Evolutionary conservation across 345 rosid genomes (phyloP), one percentile per base, ranked within the genome.

Genomic region (Arabidopsis thaliana): DNA sequence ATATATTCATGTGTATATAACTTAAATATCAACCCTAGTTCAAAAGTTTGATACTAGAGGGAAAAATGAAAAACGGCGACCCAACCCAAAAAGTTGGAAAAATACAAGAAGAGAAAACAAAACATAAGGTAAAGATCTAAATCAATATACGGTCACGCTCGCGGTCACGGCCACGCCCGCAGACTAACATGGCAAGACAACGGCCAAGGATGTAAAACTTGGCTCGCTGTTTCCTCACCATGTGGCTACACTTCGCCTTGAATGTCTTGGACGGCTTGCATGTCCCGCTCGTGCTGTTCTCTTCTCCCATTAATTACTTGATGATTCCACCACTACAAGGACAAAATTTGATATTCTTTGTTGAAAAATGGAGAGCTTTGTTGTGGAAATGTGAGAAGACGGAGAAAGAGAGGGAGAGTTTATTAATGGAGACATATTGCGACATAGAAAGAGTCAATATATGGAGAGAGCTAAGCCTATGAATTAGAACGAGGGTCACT

Each of bases 201-300:
- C 96, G 90, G 46, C 93, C 87, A 69, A 90, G 85, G 83, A 90
- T 87, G 79, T 88, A 90, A 82, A 90, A 87, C 75, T 83, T 88
- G 34, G 90, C 88, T 12, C 91, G 73, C 63, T 90, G 96, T 83
- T 85, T 90, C 87, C 88, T 90, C 75, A 85, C 90, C 78, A 83
- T 42, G 76, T 90, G 93, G 81, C 84, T 87, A 73, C 96, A 90
- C 80, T 90, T 90, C 81, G 83, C 74, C 12, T 89, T 85, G 8
- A 90, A 84, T 0, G 87, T 84, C 78, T 85, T 79, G 79, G 89
- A 85, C 16, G 83, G 83, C 24, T 85, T 78, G 69, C 89, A 84
- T 9, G 76, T 78, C 63, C 69, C 68, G 28, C 73, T 70, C 28
- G 71, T 70, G 45, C 30, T 40, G 22, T 58, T 63, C 55, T 63